These are phyloP conservation scores for Annona cherimola DNA, from an alignment of 164 flowering plant genomes.

Conservation along the genomic window DNA sequence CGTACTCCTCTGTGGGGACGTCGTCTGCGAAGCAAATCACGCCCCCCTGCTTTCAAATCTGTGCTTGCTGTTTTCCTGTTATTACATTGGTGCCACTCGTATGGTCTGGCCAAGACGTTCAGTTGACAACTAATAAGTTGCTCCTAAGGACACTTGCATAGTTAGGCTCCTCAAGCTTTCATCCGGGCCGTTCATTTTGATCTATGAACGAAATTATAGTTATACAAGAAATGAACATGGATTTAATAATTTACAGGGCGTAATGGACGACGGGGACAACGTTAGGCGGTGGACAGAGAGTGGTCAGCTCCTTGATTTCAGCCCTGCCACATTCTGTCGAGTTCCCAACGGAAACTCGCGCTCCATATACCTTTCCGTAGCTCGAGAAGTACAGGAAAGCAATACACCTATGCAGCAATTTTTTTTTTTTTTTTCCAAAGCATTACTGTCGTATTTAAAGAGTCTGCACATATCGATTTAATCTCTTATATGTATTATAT, in stretches of 20 bases:
- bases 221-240: neutral
- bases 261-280: neutral
- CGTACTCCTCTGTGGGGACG: conserved; percentile 27
- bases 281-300: neutral
- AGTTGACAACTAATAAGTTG: neutral
- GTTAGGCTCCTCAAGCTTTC: neutral
- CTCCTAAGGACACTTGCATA: neutral
- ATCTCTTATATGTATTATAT: neutral
- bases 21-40: conserved; percentile 6
- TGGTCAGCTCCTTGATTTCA: neutral
- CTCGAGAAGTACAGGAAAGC: neutral
- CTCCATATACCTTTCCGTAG: neutral
- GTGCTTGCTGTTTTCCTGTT: too few species aligned
- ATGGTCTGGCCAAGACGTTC: neutral
- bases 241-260: neutral
- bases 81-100: conserved; percentile 8
- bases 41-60: neutral
- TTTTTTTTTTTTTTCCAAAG: too few species aligned
- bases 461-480: neutral
- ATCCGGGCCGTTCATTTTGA: neutral
- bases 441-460: neutral
- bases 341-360: neutral
- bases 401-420: neutral
- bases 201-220: neutral
- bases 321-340: neutral